Evolutionary conservation across 108 stramenopile species (phyloP).

Genomic region (Mediolabrus comicus): DNA sequence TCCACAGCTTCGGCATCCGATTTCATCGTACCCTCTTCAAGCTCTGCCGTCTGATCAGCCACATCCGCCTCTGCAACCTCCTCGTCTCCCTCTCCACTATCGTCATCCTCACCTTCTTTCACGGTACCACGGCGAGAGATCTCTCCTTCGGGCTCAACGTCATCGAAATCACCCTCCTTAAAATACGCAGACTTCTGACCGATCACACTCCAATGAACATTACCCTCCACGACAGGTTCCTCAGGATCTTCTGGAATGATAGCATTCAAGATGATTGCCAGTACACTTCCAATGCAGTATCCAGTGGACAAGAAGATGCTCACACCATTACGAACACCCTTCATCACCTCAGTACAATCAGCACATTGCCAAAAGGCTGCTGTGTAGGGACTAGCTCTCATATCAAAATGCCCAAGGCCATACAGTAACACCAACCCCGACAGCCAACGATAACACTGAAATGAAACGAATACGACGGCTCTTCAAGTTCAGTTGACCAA

Average conservation of each 20-base stretch:
- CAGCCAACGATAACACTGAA: slow-evolving; percentile 55
- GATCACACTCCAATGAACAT: slow-evolving; percentile 12
- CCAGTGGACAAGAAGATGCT: slow-evolving; percentile 70
- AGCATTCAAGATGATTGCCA: slow-evolving; percentile 56
- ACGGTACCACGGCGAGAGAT: too few relatives aligned
- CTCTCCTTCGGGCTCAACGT: too few relatives aligned
- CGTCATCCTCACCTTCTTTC: too few relatives aligned
- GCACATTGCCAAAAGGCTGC: slow-evolving; percentile 62
- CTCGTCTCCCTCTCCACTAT: too few relatives aligned
- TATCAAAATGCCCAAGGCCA: slow-evolving; percentile 73
- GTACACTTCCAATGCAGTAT: slow-evolving; percentile 64
- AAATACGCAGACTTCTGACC: not conserved
- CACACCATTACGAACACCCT: slow-evolving; percentile 69
- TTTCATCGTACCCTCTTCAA: too few relatives aligned
- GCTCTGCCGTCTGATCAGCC: too few relatives aligned
- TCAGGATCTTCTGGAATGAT: slow-evolving; percentile 56
- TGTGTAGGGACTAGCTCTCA: slow-evolving; percentile 60
- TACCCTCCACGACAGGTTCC: slow-evolving; percentile 15
- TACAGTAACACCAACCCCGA: slow-evolving; percentile 71
- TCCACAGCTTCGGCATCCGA: too few relatives aligned
- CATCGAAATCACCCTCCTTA: not conserved
- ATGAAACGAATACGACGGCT: slow-evolving; percentile 64
- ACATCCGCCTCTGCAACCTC: too few relatives aligned
- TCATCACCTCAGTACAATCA: slow-evolving; percentile 54
- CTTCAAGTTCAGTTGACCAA: slow-evolving; percentile 47